phyloP scores from a whole-genome alignment of 345 rosid genomes.

The Physaria fendleri region DNA sequence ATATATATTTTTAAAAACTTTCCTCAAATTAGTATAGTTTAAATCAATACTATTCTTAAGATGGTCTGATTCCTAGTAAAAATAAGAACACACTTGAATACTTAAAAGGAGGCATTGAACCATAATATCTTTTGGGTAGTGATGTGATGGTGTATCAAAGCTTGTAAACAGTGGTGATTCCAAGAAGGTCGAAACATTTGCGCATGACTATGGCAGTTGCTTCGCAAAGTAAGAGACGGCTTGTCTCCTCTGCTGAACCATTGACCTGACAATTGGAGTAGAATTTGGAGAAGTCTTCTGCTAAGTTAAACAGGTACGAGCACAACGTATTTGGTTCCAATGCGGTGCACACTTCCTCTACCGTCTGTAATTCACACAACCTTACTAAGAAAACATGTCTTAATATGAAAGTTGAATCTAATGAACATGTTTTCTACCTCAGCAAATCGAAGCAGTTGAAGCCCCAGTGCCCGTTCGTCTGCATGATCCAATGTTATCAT shows the following conservation, averaged over 20 bases:
- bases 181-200: constrained; percentile 67
- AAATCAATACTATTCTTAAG: too few relatives aligned
- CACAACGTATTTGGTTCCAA: constrained; percentile 62
- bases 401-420: background rate
- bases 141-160: constrained; percentile 27
- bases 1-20: too few relatives aligned
- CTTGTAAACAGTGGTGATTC: constrained; percentile 70
- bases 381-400: background rate
- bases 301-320: constrained; percentile 61
- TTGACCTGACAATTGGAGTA: constrained; percentile 75
- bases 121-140: background rate
- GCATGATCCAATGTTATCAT: constrained; percentile 41
- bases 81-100: too few relatives aligned
- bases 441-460: constrained; percentile 62
- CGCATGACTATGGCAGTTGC: constrained; percentile 77
- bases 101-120: too few relatives aligned
- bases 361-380: constrained; percentile 32
- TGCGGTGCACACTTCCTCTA: constrained; percentile 67
- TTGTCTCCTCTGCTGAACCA: constrained; percentile 67
- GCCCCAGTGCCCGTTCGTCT: constrained; percentile 61
- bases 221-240: constrained; percentile 65
- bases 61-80: too few relatives aligned
- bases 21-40: too few relatives aligned
- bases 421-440: constrained; percentile 38
- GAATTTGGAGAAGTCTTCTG: constrained; percentile 61